phyloP scores from a whole-genome alignment of 306 rosid genomes.

The Castanea crenata region DNA sequence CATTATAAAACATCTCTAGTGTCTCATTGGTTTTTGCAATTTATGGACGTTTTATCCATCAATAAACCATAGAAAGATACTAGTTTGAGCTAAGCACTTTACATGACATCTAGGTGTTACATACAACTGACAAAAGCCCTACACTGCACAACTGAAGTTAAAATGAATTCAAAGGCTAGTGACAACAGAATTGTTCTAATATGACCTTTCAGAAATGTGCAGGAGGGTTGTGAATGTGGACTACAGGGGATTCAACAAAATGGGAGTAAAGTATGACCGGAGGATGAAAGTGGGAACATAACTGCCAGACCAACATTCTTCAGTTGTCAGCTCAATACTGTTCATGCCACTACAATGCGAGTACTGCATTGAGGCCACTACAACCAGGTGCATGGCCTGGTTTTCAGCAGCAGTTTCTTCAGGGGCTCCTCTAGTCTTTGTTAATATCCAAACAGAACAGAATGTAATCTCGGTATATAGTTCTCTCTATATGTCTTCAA shows the following conservation, averaged over 20 bases:
- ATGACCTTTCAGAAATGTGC: constrained; percentile 51
- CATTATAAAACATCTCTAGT: neutral
- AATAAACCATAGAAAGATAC: too few species aligned
- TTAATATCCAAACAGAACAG: constrained; percentile 73
- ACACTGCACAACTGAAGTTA: too few species aligned
- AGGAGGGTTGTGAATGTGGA: constrained; percentile 29
- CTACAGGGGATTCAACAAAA: constrained; percentile 40
- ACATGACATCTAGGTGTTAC: too few species aligned
- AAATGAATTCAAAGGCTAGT: too few species aligned
- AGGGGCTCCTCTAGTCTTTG: constrained; percentile 71
- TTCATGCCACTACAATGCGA: constrained; percentile 53
- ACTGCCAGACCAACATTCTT: constrained; percentile 51
- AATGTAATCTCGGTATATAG: constrained; percentile 29
- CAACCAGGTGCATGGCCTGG: constrained; percentile 78
- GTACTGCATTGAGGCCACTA: constrained; percentile 44
- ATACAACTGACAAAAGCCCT: too few species aligned
- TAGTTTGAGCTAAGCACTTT: too few species aligned
- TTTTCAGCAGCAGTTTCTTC: constrained; percentile 69
- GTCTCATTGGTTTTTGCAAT: neutral
- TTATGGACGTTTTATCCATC: neutral
- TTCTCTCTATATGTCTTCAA: neutral
- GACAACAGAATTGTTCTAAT: neutral
- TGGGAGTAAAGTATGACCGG: constrained; percentile 66
- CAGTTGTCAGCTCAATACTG: constrained; percentile 60
- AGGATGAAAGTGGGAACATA: constrained; percentile 45